Conservation (phyloP, 441 rosid genomes). For the Codiaeum variegatum region DNA sequence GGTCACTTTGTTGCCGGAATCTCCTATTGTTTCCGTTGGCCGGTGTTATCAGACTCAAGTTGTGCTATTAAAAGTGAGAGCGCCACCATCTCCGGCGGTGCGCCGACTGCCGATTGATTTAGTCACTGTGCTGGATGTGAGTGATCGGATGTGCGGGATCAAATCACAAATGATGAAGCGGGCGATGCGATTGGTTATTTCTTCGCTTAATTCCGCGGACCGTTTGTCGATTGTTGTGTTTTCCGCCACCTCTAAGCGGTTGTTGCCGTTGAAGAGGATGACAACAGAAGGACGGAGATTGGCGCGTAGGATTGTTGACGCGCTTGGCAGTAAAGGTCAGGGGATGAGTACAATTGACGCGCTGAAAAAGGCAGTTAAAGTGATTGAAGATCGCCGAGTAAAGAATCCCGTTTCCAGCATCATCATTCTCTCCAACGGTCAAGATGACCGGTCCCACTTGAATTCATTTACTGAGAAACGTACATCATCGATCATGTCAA, state of each 20-base stretch:
- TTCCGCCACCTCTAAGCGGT: conserved; percentile 64
- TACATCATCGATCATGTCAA: conserved; percentile 29
- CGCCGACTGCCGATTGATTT: conserved; percentile 64
- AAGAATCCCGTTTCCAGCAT: conserved; percentile 57
- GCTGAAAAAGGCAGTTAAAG: conserved; percentile 79
- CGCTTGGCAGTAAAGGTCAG: conserved; percentile 48
- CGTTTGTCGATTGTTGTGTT: conserved; percentile 81
- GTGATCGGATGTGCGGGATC: conserved; percentile 41
- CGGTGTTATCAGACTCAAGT: conserved; percentile 51
- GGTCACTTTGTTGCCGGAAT: conserved; percentile 49
- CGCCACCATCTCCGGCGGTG: conserved; percentile 37
- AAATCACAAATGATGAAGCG: conserved; percentile 54
- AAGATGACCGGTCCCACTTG: conserved; percentile 34
- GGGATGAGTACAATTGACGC: conserved; percentile 69
- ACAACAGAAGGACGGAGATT: conserved; percentile 56
- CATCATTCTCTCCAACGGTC: conserved; percentile 55
- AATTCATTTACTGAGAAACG: conserved; percentile 36
- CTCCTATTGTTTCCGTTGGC: conserved; percentile 57
- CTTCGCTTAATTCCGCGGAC: conserved; percentile 58
- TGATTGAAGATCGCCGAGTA: conserved; percentile 79
- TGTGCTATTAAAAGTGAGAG: conserved; percentile 55
- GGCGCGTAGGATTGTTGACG: conserved; percentile 64
- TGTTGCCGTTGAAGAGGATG: conserved; percentile 64
- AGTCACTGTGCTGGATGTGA: conserved; percentile 67
- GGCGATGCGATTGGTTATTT: conserved; percentile 53